Evolutionary conservation across 2,329 filamentous ascomycete genomes (phyloP).

Genomic region (Xenosphaeropsis pyriputrescens): DNA sequence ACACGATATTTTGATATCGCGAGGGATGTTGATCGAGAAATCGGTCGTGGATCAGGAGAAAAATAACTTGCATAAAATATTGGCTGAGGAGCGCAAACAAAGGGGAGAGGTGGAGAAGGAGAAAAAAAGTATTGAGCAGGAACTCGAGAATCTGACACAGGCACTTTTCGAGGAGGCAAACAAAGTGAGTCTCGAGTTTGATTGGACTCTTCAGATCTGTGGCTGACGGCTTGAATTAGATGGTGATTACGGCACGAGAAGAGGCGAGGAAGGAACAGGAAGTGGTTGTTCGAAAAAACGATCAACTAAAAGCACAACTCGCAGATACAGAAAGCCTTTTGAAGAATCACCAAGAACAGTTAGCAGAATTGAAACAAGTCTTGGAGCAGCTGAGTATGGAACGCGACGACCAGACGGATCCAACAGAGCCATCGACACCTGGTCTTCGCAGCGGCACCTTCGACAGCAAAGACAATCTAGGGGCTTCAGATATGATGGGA

Average conservation of each 20-base stretch:
- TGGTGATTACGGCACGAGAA: slow-evolving; percentile 86
- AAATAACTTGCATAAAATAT: slow-evolving; percentile 35
- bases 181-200: slow-evolving; percentile 33
- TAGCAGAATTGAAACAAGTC: slow-evolving; percentile 79
- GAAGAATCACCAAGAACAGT: slow-evolving; percentile 82
- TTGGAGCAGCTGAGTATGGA: slow-evolving; percentile 76
- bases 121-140: slow-evolving; percentile 81
- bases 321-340: slow-evolving; percentile 76
- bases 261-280: slow-evolving; percentile 80
- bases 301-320: slow-evolving; percentile 74
- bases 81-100: slow-evolving; percentile 51
- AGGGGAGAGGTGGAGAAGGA: slow-evolving; percentile 57
- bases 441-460: slow-evolving; percentile 44
- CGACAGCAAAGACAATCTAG: slow-evolving; percentile 32
- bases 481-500: background rate
- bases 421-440: slow-evolving; percentile 65
- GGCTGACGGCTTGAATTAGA: slow-evolving; percentile 64
- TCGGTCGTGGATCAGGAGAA: slow-evolving; percentile 63
- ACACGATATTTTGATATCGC: slow-evolving; percentile 53
- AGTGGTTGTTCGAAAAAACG: slow-evolving; percentile 66
- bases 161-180: slow-evolving; percentile 98
- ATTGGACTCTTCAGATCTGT: slow-evolving; percentile 30
- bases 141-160: slow-evolving; percentile 79
- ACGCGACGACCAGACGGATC: slow-evolving; percentile 55
- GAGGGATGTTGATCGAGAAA: slow-evolving; percentile 63